A percentile compares a stretch with the other conserved stretches of the same genome.
phyloP scores from a whole-genome alignment of 2,329 filamentous ascomycete genomes.

The Cyclaneusma minus region DNA sequence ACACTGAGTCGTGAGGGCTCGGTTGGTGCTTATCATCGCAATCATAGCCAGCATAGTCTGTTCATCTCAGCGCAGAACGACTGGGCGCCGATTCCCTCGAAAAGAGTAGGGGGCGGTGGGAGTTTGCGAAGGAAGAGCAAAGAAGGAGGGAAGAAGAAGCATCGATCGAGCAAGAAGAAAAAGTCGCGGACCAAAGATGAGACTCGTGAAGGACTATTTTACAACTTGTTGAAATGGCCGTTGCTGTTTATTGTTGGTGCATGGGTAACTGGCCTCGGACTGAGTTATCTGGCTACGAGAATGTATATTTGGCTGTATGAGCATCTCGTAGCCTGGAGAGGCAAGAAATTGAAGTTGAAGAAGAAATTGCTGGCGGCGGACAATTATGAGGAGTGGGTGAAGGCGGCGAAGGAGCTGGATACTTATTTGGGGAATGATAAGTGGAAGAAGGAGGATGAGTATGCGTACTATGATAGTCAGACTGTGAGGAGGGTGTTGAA shows the following conservation, averaged over 20 bases:
- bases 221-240: slow-evolving; percentile 82
- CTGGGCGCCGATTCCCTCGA: slow-evolving; percentile 79
- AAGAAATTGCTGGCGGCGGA: slow-evolving; percentile 54
- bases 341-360: slow-evolving; percentile 56
- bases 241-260: slow-evolving; percentile 64
- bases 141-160: slow-evolving; percentile 11
- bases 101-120: slow-evolving; percentile 27
- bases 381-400: slow-evolving; percentile 72
- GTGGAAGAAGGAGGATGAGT: slow-evolving; percentile 68
- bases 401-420: slow-evolving; percentile 66
- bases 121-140: slow-evolving; percentile 19
- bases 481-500: slow-evolving; percentile 65
- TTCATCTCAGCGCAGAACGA: slow-evolving; percentile 89
- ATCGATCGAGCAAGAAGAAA: slow-evolving; percentile 6
- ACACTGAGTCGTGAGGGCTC: no score
- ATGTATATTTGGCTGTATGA: slow-evolving; percentile 90
- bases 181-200: slow-evolving; percentile 73
- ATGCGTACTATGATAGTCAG: slow-evolving; percentile 74
- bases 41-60: slow-evolving; percentile 12
- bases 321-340: slow-evolving; percentile 79
- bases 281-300: slow-evolving; percentile 65
- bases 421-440: slow-evolving; percentile 61
- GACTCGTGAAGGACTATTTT: slow-evolving; percentile 85
- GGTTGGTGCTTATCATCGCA: no score
- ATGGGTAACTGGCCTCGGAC: slow-evolving; percentile 62